Conservation (phyloP, 2,329 filamentous ascomycete genomes). For the Fusarium haematococcum region DNA sequence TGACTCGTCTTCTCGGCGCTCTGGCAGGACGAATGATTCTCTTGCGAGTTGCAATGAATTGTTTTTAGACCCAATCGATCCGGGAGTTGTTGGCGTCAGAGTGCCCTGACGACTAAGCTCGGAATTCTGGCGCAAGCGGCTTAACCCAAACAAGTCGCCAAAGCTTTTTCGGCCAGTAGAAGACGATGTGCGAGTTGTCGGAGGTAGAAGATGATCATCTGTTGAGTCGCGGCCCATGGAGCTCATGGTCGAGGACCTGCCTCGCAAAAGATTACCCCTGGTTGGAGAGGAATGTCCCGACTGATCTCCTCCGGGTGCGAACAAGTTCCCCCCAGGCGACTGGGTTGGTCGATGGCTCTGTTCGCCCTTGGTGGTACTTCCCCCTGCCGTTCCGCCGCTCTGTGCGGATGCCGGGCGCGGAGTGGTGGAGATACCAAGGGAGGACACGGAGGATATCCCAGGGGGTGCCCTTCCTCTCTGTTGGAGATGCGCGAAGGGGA, state of each 20-base stretch:
- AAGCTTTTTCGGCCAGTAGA: conserved; percentile 95
- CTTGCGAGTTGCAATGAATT: conserved; percentile 84
- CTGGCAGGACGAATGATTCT: conserved; percentile 78
- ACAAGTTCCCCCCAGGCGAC: conserved; percentile 63
- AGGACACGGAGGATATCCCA: conserved; percentile 55
- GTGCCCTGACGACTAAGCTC: conserved; percentile 78
- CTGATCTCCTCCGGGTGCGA: conserved; percentile 54
- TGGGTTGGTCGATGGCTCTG: conserved; percentile 36
- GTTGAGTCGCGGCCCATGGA: conserved; percentile 80
- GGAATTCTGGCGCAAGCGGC: conserved; percentile 83
- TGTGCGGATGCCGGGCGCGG: conserved; percentile 52
- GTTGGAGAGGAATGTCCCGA: conserved; percentile 77
- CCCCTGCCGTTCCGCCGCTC: conserved; percentile 42
- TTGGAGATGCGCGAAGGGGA: conserved; percentile 87
- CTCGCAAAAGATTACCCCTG: conserved; percentile 71
- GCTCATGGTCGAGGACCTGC: conserved; percentile 89
- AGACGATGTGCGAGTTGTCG: conserved; percentile 80
- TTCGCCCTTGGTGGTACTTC: conserved; percentile 34
- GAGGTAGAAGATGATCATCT: conserved; percentile 76
- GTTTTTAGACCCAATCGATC: conserved; percentile 78
- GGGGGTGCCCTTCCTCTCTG: conserved; percentile 67
- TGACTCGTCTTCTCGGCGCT: conserved; percentile 87
- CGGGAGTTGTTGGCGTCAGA: conserved; percentile 76
- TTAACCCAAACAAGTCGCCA: conserved; percentile 85
- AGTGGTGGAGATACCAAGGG: conserved; percentile 52